phyloP scores from a whole-genome alignment of 768 basidiomycete genomes.

The Boletus sensibilis region DNA sequence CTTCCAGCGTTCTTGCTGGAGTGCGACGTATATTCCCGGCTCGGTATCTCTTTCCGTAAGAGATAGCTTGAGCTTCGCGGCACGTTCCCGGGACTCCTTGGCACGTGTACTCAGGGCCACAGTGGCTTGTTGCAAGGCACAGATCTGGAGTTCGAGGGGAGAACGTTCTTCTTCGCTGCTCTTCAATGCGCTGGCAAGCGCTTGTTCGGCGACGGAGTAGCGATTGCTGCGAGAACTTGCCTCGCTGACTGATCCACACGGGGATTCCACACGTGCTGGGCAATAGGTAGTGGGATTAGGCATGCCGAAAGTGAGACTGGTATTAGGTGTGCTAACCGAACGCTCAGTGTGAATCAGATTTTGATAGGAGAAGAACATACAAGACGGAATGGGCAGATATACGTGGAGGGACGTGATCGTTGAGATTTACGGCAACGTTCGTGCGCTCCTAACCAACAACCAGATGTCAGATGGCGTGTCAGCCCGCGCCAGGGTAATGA shows the following conservation, averaged over 20 bases:
- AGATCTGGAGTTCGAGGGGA: slow-evolving; percentile 47
- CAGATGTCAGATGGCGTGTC: not conserved
- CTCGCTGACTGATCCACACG: slow-evolving; percentile 30
- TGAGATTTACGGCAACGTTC: slow-evolving; percentile 14
- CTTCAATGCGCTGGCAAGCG: slow-evolving; percentile 38
- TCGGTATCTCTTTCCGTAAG: slow-evolving; percentile 41
- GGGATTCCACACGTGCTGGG: slow-evolving; percentile 12
- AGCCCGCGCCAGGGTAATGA: not conserved
- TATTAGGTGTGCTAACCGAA: slow-evolving; percentile 23
- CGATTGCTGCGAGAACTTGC: slow-evolving; percentile 36
- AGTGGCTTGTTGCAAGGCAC: slow-evolving; percentile 44
- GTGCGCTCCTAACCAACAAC: slow-evolving; percentile 20
- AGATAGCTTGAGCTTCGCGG: slow-evolving; percentile 38
- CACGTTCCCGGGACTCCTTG: slow-evolving; percentile 43
- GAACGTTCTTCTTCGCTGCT: slow-evolving; percentile 36
- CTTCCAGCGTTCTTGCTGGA: slow-evolving; percentile 51
- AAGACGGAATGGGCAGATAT: slow-evolving; percentile 2
- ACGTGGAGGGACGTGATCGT: slow-evolving; percentile 2
- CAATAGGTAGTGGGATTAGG: slow-evolving; percentile 13
- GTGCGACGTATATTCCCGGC: slow-evolving; percentile 35
- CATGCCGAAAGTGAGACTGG: slow-evolving; percentile 17
- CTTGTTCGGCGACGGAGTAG: slow-evolving; percentile 45
- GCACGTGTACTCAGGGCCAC: slow-evolving; percentile 44
- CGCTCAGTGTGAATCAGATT: slow-evolving; percentile 16
- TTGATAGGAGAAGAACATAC: slow-evolving; percentile 22